Base-by-base conservation (phyloP, 345 rosid species). In the Psidium friedrichsthalianum region DNA sequence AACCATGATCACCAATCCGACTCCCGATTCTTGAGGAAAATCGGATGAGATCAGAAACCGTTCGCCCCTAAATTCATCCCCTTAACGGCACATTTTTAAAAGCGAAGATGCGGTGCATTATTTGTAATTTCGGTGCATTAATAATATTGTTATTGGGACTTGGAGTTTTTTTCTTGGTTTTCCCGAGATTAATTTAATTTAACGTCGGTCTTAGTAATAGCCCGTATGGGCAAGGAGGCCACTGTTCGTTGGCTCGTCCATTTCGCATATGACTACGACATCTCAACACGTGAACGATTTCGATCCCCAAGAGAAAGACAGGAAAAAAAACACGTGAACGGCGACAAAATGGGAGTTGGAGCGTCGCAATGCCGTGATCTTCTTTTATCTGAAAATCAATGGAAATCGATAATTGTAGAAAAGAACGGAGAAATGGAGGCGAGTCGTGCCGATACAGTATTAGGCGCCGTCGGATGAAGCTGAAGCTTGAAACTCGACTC, bases 391-490 rank as follows among this genome's bases (percentile, higher is more conserved):
- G 10, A 15, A 29, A 15, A 64, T 64, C 14, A 29, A 36, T 64
- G 16, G 22, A 64, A 64, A 64, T 6, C 2, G 11, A 61, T 6
- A 27, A 61, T 61, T 1, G 0, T 61, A 1, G 10, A 27, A 61
- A 61, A 27, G 52, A 59, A 27, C n/a, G 13, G 8, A 14, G 0
- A 27, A 14, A 61, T 61, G 1, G 21, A 61, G 74, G 15, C 3
- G 0, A 8, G 21, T 27, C 11, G 5, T 6, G 42, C 0, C 3
- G 10, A 29, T 3, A 18, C 21, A 0, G 10, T 27, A 27, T 27
- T 0, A 0, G 3, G 20, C 40, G 14, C 20, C 36, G 36, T 3
- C 14, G 1, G 5, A 1, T 27, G 2, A 8, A 59, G 27, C 0
- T 6, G 20, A 27, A 59, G 32, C 74, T 56, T 24, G n/a, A 56